Evolutionary conservation across 129 eudicot species (phyloP).

Genomic region (Arctium minus): DNA sequence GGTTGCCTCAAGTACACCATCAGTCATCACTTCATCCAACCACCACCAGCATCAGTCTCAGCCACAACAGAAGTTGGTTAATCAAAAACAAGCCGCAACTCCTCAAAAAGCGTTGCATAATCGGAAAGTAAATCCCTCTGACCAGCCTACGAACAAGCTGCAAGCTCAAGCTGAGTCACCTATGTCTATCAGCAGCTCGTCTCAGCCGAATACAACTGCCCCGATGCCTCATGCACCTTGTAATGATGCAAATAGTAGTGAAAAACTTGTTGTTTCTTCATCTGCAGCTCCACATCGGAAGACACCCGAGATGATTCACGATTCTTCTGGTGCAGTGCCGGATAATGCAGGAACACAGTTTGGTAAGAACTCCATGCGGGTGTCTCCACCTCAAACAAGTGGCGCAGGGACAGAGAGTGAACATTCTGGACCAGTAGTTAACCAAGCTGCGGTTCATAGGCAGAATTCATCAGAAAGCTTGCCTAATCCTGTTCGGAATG

Average conservation of each 20-base stretch:
- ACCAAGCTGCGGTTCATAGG: constrained; percentile 42
- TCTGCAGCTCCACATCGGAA: constrained; percentile 33
- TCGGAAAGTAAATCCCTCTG: constrained; percentile 44
- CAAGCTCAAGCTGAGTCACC: constrained; percentile 33
- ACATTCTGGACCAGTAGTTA: constrained; percentile 20
- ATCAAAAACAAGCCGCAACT: constrained; percentile 36
- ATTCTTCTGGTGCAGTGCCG: constrained; percentile 27
- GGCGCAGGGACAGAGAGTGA: constrained; percentile 31
- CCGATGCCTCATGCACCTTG: constrained; percentile 20
- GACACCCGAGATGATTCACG: constrained; percentile 29
- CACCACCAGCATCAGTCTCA: constrained; percentile 39
- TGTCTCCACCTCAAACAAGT: constrained; percentile 33
- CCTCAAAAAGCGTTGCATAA: constrained; percentile 39
- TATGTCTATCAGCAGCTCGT: constrained; percentile 15
- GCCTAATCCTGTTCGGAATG: constrained; percentile 37
- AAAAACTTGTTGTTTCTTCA: constrained; percentile 22
- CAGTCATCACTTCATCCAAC: constrained; percentile 34
- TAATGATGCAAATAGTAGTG: constrained; percentile 34
- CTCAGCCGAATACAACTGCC: constrained; percentile 26
- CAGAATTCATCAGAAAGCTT: constrained; percentile 41
- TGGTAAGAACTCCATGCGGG: constrained; percentile 30
- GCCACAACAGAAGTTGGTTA: constrained; percentile 38
- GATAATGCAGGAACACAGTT: constrained; percentile 30
- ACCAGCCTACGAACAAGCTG: constrained; percentile 32
- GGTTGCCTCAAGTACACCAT: constrained; percentile 24